A percentile compares a stretch with the other conserved stretches of the same genome.
Conservation (phyloP, 371 early-diverging fungal genomes). For the Entomophthora muscae region DNA sequence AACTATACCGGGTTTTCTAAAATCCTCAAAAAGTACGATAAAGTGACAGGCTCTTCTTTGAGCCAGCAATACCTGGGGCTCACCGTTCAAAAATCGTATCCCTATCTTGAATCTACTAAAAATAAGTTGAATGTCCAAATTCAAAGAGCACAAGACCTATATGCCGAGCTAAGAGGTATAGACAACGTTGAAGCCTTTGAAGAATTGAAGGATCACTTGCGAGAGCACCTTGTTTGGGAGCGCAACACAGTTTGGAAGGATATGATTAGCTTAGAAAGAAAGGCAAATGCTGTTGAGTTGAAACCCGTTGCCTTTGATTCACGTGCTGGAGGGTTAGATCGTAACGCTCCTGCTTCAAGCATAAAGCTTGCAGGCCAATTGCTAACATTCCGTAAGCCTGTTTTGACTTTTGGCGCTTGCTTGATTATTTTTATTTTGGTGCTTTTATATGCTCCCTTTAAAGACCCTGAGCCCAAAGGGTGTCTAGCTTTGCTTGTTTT, state of each 20-base stretch:
- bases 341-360: constrained; percentile 19
- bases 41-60: constrained; percentile 36
- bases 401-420: constrained; percentile 21
- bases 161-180: constrained; percentile 33
- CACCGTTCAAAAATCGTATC: constrained; percentile 40
- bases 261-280: constrained; percentile 82
- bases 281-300: constrained; percentile 43
- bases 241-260: constrained; percentile 95
- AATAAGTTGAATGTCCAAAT: constrained; percentile 36
- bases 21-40: constrained; percentile 93
- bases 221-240: constrained; percentile 88
- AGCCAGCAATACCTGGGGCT: constrained; percentile 23
- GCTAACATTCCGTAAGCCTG: constrained; percentile 18
- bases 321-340: constrained; percentile 3
- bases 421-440: constrained; percentile 30
- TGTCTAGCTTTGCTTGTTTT: constrained; percentile 82
- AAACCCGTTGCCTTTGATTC: constrained; percentile 13
- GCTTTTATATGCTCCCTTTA: constrained; percentile 30
- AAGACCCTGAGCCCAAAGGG: constrained; percentile 34
- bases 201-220: constrained; percentile 60
- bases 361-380: constrained; percentile 17
- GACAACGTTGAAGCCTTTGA: constrained; percentile 38
- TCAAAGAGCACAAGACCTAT: constrained; percentile 29
- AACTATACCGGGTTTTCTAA: constrained; percentile 92
- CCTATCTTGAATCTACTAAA: constrained; percentile 38